Evolutionary conservation across 805 yeast species (phyloP), one percentile per base, ranked within the genome.

Genomic region (Tetrapisispora taiwanensis): DNA sequence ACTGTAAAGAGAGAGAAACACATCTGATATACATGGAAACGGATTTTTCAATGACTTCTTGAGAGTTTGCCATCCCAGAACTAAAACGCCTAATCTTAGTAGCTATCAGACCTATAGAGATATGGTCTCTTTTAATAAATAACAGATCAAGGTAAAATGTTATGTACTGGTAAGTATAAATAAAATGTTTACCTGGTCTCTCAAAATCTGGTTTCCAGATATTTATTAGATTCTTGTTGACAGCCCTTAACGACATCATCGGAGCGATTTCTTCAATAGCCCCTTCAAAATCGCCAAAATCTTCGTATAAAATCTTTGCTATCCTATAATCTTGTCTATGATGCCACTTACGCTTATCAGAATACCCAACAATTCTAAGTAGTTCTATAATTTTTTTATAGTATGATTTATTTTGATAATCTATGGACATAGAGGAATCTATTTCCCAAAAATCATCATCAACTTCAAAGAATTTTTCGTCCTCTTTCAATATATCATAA

Each of bases 201-300:
- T 94, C 98, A 53, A 71, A 62, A 39, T 88, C 95, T 0, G 97
- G 95, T 53, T 87, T 87, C 97, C 98, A 92, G 46, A 92, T 84
- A 51, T 78, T 82, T 1, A 89, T 77, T 32, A 92, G 71, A 10
- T 81, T 77, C 55, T 87, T 84, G 36, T 78, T 76, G 2, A 76
- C 72, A 0, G 87, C 70, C 51, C 79, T 84, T 40, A 86, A 60
- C 7, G 84, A 72, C 42, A 89, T 74, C 15, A 87, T 66, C 0
- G 69, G 57, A 1, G 75, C 67, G 75, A 90, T 76, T 50, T 83
- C 86, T 12, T 73, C 73, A 38, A 71, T 68, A 0, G 97, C 92
- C 0, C 65, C 69, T 2, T 64, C 62, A 7, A 64, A 49, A 45
- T 84, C 78, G 1, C 70, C 61, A 33, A 76, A 70, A 3, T 78